Percentiles rank a stretch among this genome's conserved stretches.
Conservation (phyloP, 2,329 filamentous ascomycete genomes). For the Phialophora expanda region DNA sequence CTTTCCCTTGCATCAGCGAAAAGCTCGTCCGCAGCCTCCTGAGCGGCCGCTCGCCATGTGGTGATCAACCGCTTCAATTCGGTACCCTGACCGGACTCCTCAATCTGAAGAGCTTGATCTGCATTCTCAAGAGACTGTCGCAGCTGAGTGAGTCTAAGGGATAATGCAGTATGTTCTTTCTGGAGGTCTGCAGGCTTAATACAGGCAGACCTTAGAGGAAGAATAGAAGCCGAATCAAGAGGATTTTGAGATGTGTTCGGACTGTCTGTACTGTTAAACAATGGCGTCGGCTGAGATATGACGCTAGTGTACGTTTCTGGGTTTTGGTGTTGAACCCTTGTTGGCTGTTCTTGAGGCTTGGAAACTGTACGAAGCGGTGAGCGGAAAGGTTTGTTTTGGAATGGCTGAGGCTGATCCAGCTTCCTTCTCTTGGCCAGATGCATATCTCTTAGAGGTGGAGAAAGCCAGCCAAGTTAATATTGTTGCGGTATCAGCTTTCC, state of each 20-base stretch:
- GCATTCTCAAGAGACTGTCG: slow-evolving; percentile 55
- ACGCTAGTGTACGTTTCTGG: slow-evolving; percentile 10
- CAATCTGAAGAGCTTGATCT: slow-evolving; percentile 60
- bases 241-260: not conserved
- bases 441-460: slow-evolving; percentile 22
- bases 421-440: slow-evolving; percentile 66
- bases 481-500: not conserved
- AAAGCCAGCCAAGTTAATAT: not conserved
- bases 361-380: slow-evolving; percentile 54
- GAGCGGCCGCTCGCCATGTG: slow-evolving; percentile 67
- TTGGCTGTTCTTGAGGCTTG: slow-evolving; percentile 7
- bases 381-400: slow-evolving; percentile 72
- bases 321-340: not conserved
- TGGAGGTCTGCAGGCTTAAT: slow-evolving; percentile 44
- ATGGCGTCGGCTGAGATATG: slow-evolving; percentile 21
- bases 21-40: slow-evolving; percentile 70
- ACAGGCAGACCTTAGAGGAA: slow-evolving; percentile 33
- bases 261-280: slow-evolving; percentile 18
- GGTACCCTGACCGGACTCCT: slow-evolving; percentile 52
- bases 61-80: slow-evolving; percentile 62
- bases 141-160: slow-evolving; percentile 41
- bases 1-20: slow-evolving; percentile 66
- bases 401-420: slow-evolving; percentile 62
- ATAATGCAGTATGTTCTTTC: slow-evolving; percentile 46
- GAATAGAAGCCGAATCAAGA: slow-evolving; percentile 22